Conservation (phyloP, 2,329 filamentous ascomycete genomes). For the Ascochyta pisi region DNA sequence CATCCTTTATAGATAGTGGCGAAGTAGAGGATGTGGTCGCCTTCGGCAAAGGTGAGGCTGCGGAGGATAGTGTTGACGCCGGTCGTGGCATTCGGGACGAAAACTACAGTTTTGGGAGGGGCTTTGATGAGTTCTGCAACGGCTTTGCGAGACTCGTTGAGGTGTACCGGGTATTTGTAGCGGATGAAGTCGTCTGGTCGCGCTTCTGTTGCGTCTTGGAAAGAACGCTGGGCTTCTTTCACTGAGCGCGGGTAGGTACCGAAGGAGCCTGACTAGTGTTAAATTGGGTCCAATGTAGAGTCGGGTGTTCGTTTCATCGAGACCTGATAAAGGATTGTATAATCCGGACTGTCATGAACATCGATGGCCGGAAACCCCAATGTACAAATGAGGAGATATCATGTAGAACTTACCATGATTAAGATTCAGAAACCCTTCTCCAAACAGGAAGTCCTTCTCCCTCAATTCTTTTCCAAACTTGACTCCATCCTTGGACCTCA, state of each 20-base stretch:
- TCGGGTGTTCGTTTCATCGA: background rate
- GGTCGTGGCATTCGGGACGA: slow-evolving; percentile 81
- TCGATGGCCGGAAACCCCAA: too few species aligned
- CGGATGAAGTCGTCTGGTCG: slow-evolving; percentile 79
- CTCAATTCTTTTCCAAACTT: slow-evolving; percentile 62
- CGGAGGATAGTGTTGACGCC: slow-evolving; percentile 81
- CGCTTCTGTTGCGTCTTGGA: slow-evolving; percentile 71
- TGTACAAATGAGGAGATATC: too few species aligned
- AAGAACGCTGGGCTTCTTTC: slow-evolving; percentile 64
- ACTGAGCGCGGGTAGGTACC: slow-evolving; percentile 74
- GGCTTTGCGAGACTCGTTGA: slow-evolving; percentile 70
- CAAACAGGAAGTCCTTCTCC: slow-evolving; percentile 71
- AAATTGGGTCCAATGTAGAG: background rate
- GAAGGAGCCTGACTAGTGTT: slow-evolving; percentile 67
- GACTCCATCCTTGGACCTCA: slow-evolving; percentile 29
- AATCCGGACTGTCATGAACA: background rate
- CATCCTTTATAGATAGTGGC: slow-evolving; percentile 80
- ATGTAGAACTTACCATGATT: slow-evolving; percentile 70
- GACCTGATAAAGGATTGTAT: too few species aligned
- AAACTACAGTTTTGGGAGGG: slow-evolving; percentile 71
- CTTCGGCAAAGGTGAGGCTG: slow-evolving; percentile 70
- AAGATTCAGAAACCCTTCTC: slow-evolving; percentile 71
- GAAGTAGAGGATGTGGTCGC: slow-evolving; percentile 82
- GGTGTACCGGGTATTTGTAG: slow-evolving; percentile 66
- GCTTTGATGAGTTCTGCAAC: slow-evolving; percentile 69